A percentile compares a stretch with the other conserved stretches of the same genome.
These are phyloP conservation scores for Colletotrichum sp. DNA, from an alignment of 2,329 filamentous ascomycete species.

Conservation along the genomic window DNA sequence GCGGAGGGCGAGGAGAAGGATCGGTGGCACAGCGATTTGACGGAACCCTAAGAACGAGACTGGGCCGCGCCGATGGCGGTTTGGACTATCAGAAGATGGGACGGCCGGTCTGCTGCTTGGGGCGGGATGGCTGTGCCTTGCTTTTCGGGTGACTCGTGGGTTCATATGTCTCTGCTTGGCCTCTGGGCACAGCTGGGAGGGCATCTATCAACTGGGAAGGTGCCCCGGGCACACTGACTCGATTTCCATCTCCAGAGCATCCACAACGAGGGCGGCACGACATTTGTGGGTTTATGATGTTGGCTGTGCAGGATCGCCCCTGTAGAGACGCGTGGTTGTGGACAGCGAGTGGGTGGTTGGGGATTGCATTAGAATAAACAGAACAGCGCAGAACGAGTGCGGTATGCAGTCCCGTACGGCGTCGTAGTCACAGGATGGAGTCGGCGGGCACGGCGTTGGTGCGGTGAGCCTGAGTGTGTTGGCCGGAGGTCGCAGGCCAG, in stretches of 20 bases:
- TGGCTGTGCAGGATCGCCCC: conserved; percentile 1
- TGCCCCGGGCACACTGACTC: conserved; percentile 10
- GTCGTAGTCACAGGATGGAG: conserved; percentile 4
- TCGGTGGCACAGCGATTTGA: background rate
- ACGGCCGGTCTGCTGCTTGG: background rate
- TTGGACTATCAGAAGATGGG: conserved; percentile 4
- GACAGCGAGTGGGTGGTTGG: background rate
- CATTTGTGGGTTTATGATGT: background rate
- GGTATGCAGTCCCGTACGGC: background rate
- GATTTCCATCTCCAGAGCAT: conserved; percentile 13
- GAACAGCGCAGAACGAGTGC: background rate
- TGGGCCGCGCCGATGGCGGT: conserved; percentile 1
- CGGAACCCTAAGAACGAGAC: background rate
- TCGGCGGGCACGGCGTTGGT: background rate
- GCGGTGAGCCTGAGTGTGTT: background rate
- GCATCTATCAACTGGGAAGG: background rate
- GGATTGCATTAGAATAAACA: background rate
- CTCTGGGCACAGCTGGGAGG: background rate
- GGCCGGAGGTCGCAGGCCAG: conserved; percentile 7
- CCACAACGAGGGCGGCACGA: conserved; percentile 2
- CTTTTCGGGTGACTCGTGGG: background rate
- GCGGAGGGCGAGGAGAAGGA: background rate
- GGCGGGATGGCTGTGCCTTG: background rate
- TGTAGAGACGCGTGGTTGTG: conserved; percentile 5
- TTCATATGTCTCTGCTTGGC: background rate